Conservation (phyloP, 1,284 basidiomycete genomes). For the Sporisorium graminicola region DNA sequence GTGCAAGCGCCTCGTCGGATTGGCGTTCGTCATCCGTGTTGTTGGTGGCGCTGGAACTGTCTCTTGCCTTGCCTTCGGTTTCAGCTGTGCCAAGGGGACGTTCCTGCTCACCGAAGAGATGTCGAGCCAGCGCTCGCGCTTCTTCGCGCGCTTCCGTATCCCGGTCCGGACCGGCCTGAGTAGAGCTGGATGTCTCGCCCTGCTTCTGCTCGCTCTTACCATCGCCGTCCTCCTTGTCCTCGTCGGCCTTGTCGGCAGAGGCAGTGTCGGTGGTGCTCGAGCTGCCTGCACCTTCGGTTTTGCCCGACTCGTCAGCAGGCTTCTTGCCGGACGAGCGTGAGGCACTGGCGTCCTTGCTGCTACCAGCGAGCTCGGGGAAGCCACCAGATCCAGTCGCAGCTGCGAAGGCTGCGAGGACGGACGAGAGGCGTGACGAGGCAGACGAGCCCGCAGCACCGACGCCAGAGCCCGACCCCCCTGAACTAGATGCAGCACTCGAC, state of each 20-base stretch:
- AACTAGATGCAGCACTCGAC: slow-evolving; percentile 67
- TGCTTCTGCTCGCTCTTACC: slow-evolving; percentile 13
- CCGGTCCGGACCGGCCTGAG: slow-evolving; percentile 7
- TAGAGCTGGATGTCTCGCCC: slow-evolving; percentile 18
- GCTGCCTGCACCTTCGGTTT: slow-evolving; percentile 53
- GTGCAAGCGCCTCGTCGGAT: slow-evolving; percentile 57
- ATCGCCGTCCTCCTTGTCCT: slow-evolving; percentile 4
- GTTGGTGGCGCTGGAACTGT: slow-evolving; percentile 2
- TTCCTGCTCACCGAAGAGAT: slow-evolving; percentile 35
- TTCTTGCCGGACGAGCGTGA: slow-evolving; percentile 59
- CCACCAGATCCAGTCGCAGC: slow-evolving; percentile 72
- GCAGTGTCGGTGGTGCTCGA: slow-evolving; percentile 1
- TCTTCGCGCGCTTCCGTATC: slow-evolving; percentile 34
- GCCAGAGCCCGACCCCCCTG: slow-evolving; percentile 75
- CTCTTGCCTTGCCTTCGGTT: slow-evolving; percentile 20
- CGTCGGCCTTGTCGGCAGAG: slow-evolving; percentile 1
- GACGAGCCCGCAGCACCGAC: slow-evolving; percentile 21
- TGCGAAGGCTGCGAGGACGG: slow-evolving; percentile 89
- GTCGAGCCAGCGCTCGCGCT: slow-evolving; percentile 35
- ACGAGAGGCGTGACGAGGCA: slow-evolving; percentile 77
- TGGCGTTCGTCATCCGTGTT: slow-evolving; percentile 19
- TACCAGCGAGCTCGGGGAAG: slow-evolving; percentile 33
- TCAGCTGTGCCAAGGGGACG: slow-evolving; percentile 23
- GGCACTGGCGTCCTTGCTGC: slow-evolving; percentile 74
- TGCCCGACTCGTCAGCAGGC: slow-evolving; percentile 10